Base-by-base conservation (phyloP, 352 stramenopile genomes). In the Detonula confervacea region DNA sequence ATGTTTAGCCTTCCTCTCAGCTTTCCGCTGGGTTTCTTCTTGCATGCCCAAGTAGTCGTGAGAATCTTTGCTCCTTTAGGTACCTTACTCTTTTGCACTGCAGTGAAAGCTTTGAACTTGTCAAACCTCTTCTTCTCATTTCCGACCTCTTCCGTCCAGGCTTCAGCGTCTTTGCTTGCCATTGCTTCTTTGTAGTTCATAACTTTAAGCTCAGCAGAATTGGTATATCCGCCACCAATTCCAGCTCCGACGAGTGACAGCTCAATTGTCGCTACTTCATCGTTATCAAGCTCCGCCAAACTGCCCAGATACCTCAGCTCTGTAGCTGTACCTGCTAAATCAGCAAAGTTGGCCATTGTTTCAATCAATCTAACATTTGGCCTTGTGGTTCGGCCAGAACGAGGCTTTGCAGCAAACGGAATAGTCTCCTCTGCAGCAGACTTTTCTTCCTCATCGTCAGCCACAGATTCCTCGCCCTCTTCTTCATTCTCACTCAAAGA, bases 21-120 rank as follows among this genome's bases (percentile, higher is more conserved):
- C n/a, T 39, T 55, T 27, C 75, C 67, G 63, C 63, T 69, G 11
- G 67, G 11, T 35, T 83, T 83, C 62, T 73, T 73, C 54, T 78
- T 83, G 54, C 75, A 75, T 0, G 60, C 75, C 75, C 75, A 79
- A 47, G 67, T 73, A 25, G 47, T 54, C 22, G 37, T 73, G 25
- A 83, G 20, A 0, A 66, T 27, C 25, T 77, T 77, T 5, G 44
- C 27, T 29, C 33, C 73, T 42, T 44, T 51, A 39, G 63, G 73
- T 3, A 81, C 12, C 16, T 64, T 6, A 11, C 46, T 33, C 9
- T 24, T 42, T 22, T 18, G 6, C n/a, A 69, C 30, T 18, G 46
- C 63, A 69, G 3, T 76, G 27, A 37, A 56, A 3, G 33, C 59
- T 55, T 68, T 68, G 9, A 55, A 11, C 56, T 49, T 24, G 25